Conservation (phyloP, 108 stramenopile genomes). For the Pseudonitzschia multiseries region DNA sequence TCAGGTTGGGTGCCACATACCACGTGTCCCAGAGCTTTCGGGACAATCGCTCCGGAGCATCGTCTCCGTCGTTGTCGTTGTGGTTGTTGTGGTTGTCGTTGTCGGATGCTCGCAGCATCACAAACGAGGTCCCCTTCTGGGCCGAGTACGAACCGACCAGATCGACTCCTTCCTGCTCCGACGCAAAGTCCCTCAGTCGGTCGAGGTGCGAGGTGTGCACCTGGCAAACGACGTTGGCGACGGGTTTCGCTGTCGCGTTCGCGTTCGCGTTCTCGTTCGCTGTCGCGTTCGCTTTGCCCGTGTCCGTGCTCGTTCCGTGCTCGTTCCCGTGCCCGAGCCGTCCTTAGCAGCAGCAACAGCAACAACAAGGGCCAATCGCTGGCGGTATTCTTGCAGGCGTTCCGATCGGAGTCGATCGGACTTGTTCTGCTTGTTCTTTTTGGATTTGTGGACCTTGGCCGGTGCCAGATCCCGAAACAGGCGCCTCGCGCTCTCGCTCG, state of each 20-base stretch:
- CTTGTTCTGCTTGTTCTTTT: conserved; percentile 14
- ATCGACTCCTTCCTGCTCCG: not conserved
- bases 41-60: not conserved
- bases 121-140: not conserved
- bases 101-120: not conserved
- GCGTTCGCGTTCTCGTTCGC: too few relatives aligned
- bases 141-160: conserved; percentile 6
- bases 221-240: conserved; percentile 44
- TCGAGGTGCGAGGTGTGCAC: conserved; percentile 47
- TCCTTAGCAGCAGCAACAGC: not conserved
- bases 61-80: not conserved
- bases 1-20: conserved; percentile 25
- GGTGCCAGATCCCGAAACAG: not conserved
- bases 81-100: not conserved
- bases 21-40: conserved; percentile 12
- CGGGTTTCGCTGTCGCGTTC: too few relatives aligned
- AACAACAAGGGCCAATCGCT: not conserved
- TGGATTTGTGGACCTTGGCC: conserved; percentile 6
- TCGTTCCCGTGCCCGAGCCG: too few relatives aligned
- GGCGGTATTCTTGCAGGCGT: not conserved
- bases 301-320: too few relatives aligned
- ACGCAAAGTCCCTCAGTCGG: conserved; percentile 37
- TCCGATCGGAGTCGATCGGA: not conserved
- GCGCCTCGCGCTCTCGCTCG: not conserved
- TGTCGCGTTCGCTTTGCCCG: not conserved